Evolutionary conservation across 2,329 filamentous ascomycete genomes (phyloP), one percentile per base, ranked within the genome.

Genomic region (Cladorrhinum sp.): DNA sequence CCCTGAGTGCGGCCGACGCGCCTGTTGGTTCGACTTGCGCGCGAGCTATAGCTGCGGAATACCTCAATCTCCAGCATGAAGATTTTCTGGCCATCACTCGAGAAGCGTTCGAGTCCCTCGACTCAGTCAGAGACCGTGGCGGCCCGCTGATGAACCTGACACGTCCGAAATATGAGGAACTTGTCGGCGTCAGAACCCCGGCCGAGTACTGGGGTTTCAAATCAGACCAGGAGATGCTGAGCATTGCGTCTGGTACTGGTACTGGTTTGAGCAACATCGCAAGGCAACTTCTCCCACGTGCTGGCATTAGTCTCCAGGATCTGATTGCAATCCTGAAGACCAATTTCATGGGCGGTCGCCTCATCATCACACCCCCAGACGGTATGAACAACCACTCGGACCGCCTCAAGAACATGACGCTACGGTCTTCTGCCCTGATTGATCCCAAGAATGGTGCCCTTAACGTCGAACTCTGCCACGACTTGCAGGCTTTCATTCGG

Each of bases 321-420:
- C 48, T 50, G 9, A 24, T 50, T 14, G 21, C n/a, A 3, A 3
- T 50, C 21, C 48, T 50, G n/a, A 50, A 23, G 21, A 50, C 48
- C 3, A 3, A 24, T 3, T 50, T 9, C 21, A 23, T 50, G 48
- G 48, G 3, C 5, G 5, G 14, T 6, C 21, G n/a, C 5, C 48
- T 50, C 21, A 24, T 23, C 18, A 50, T 50, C 39, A 16, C 14
- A 72, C 59, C 59, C 63, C n/a, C n/a, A n/a, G n/a, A n/a, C n/a
- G n/a, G n/a, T n/a, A n/a, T n/a, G n/a, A n/a, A n/a, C n/a, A n/a
- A n/a, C n/a, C n/a, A n/a, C n/a, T n/a, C n/a, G n/a, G n/a, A n/a
- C n/a, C n/a, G n/a, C n/a, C n/a, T n/a, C n/a, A n/a, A n/a, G n/a
- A n/a, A n/a, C n/a, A n/a, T n/a, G n/a, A n/a, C n/a, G n/a, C n/a